These are phyloP conservation scores for Didymella pinodella DNA, from an alignment of 2,329 filamentous ascomycete genomes.

Conservation along the genomic window DNA sequence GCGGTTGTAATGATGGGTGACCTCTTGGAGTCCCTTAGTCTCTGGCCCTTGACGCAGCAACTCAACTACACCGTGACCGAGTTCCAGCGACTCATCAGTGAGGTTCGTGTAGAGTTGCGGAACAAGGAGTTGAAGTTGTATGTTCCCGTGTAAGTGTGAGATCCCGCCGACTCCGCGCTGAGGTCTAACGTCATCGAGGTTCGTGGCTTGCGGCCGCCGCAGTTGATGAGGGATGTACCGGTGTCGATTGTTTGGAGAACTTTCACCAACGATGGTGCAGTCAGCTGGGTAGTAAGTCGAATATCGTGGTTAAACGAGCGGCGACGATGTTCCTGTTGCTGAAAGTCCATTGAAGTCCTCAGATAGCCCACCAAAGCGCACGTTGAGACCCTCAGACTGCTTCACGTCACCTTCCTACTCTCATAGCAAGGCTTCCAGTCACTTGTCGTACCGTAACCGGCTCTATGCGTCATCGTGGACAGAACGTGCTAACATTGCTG, in stretches of 20 bases:
- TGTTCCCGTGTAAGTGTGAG: conserved; percentile 45
- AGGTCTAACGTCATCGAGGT: conserved; percentile 32
- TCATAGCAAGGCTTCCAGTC: background rate
- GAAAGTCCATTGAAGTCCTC: background rate
- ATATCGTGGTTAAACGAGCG: background rate
- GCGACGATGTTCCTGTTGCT: background rate
- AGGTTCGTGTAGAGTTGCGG: conserved; percentile 40
- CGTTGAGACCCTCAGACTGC: background rate
- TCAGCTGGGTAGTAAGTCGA: background rate
- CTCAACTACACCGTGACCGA: conserved; percentile 44
- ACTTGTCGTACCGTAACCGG: background rate
- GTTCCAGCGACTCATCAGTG: conserved; percentile 40
- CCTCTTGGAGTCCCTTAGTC: conserved; percentile 48
- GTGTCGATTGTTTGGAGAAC: background rate
- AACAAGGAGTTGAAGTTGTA: conserved; percentile 46
- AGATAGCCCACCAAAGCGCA: conserved; percentile 2
- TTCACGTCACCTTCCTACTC: background rate
- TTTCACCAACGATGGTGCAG: background rate
- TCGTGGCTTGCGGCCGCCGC: conserved; percentile 46
- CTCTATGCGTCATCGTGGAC: background rate
- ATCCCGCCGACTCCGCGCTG: background rate
- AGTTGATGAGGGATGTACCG: conserved; percentile 13
- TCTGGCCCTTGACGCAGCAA: conserved; percentile 49
- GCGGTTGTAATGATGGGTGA: conserved; percentile 41
- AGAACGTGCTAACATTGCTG: background rate